Evolutionary conservation across 1,284 basidiomycete species (phyloP).

Genomic region (Boletus mariae): DNA sequence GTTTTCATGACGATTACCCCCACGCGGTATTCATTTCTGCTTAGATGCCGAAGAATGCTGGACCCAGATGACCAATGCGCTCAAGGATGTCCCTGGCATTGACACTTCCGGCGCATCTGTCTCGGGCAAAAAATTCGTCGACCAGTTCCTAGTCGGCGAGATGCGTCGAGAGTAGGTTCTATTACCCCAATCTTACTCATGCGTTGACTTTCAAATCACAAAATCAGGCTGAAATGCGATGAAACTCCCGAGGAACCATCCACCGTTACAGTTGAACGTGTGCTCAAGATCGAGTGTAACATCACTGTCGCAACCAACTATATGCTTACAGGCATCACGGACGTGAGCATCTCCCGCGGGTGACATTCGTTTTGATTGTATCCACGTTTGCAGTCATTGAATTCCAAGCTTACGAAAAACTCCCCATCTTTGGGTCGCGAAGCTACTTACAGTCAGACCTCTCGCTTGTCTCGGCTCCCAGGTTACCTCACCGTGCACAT

Average conservation of each 20-base stretch:
- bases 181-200: conserved; percentile 1
- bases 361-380: background rate
- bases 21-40: conserved; percentile 2
- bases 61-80: conserved; percentile 76
- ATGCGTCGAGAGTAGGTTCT: conserved; percentile 75
- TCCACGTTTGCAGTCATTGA: conserved; percentile 59
- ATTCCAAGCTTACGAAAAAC: conserved; percentile 84
- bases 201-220: conserved; percentile 2
- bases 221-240: conserved; percentile 62
- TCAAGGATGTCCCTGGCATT: conserved; percentile 58
- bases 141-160: conserved; percentile 82
- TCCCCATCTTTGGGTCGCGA: conserved; percentile 78
- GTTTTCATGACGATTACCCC: background rate
- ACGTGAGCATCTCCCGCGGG: conserved; percentile 49
- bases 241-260: conserved; percentile 81
- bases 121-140: conserved; percentile 61
- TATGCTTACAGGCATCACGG: conserved; percentile 83
- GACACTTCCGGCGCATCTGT: conserved; percentile 37
- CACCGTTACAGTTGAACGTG: conserved; percentile 64
- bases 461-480: conserved; percentile 83
- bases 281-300: conserved; percentile 92
- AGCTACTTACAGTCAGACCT: conserved; percentile 81
- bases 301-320: conserved; percentile 86
- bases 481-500: conserved; percentile 86
- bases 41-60: conserved; percentile 98